Conservation (phyloP, 1,139 yeast species). For the Eremothecium cymbalariae region DNA sequence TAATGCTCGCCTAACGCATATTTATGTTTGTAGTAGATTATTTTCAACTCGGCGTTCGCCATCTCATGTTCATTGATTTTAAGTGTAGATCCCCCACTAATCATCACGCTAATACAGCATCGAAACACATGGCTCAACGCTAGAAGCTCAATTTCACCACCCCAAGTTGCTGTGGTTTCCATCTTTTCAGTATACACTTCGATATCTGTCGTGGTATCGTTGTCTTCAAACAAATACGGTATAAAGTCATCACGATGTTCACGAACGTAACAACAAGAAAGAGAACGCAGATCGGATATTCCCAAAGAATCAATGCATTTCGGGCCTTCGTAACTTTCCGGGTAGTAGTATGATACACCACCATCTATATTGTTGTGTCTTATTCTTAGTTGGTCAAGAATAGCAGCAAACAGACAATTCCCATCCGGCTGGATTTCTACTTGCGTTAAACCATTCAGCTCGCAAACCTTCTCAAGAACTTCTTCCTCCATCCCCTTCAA, state of each 20-base stretch:
- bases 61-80: slow-evolving; percentile 48
- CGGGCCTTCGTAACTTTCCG: slow-evolving; percentile 7
- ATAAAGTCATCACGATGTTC: slow-evolving; percentile 58
- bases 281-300: slow-evolving; percentile 49
- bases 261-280: slow-evolving; percentile 61
- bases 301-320: slow-evolving; percentile 11
- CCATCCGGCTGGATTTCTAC: slow-evolving; percentile 84
- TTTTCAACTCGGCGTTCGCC: slow-evolving; percentile 43
- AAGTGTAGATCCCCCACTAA: slow-evolving; percentile 64
- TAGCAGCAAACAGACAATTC: slow-evolving; percentile 82
- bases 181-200: slow-evolving; percentile 64
- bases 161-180: slow-evolving; percentile 82
- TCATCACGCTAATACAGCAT: slow-evolving; percentile 65
- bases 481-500: slow-evolving; percentile 63
- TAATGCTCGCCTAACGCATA: slow-evolving; percentile 94
- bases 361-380: slow-evolving; percentile 38
- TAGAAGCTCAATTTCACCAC: slow-evolving; percentile 85
- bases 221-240: slow-evolving; percentile 73
- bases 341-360: slow-evolving; percentile 5
- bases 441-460: slow-evolving; percentile 41
- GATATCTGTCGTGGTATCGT: slow-evolving; percentile 53
- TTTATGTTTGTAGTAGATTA: slow-evolving; percentile 78
- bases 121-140: slow-evolving; percentile 64
- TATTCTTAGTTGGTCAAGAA: slow-evolving; percentile 60
- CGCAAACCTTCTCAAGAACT: slow-evolving; percentile 48